Evolutionary conservation across 2,329 filamentous ascomycete species (phyloP), one percentile per base, ranked within the genome.

Genomic region (Ceratocystis cubensis): DNA sequence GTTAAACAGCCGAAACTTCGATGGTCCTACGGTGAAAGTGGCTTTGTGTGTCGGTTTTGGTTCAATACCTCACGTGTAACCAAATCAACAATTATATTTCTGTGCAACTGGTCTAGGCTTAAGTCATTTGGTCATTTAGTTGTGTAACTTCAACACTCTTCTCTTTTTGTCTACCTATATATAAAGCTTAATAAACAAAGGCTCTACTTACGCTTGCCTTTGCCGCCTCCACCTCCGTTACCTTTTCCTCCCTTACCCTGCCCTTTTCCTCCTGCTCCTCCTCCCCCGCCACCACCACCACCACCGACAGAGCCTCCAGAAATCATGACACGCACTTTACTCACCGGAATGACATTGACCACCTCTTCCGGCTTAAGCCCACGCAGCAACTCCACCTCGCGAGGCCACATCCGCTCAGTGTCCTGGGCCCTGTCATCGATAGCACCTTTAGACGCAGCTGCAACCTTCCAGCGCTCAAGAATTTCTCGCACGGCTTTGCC

Each of bases 401-500:
- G 79, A 0, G 89, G 89, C 85, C 91, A 94, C 75, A 96, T 89
- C 72, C 82, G 84, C 78, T 96, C 91, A 10, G 79, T 80, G 72
- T 88, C 87, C 65, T 77, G 75, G 46, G 79, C 78, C 67, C 77
- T 76, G 73, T 87, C 84, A 72, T 89, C 86, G 0, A 88, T 73
- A 28, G 81, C 81, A 5, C 80, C 80, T 72, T 82, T 85, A 73
- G 78, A 81, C 7, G 73, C 75, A 5, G 85, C 83, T 63, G 85
- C 90, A 22, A 80, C 75, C 70, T 87, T 82, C 92, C 93, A 96
- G 68, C 83, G 82, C 62, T 87, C 85, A n/a, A 97, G 76, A 41
- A 97, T 87, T 75, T 97, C 93, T 74, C 89, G 90, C 61, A 96
- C 85, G 0, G 91, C 92, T 74, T 96, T 97, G 8, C 94, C 93